Percentiles rank a stretch among this genome's conserved stretches.
phyloP scores from a whole-genome alignment of 176 grass and related monocot genomes.

The Miscanthus lutarioriparius region DNA sequence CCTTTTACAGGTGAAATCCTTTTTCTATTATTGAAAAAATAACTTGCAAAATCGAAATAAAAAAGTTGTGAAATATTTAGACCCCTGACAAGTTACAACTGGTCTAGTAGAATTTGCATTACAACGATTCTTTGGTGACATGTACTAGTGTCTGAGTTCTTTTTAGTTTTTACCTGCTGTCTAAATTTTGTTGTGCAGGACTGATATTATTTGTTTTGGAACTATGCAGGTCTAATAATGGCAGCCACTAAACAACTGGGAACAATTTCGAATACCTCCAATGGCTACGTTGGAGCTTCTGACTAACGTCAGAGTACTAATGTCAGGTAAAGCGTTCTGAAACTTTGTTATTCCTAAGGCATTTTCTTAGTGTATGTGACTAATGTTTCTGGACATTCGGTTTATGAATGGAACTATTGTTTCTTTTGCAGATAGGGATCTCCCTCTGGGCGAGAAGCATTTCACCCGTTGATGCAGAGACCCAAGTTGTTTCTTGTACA shows the following conservation, averaged over 20 bases:
- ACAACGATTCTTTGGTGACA: not conserved
- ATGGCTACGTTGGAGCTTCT: conserved; percentile 39
- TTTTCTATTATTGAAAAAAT: conserved; percentile 14
- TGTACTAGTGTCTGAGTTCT: not conserved
- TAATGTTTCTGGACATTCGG: not conserved
- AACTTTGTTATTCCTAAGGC: not conserved
- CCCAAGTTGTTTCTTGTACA: not conserved
- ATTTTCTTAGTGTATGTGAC: not conserved
- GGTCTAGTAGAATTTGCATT: not conserved
- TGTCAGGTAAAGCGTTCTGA: not conserved
- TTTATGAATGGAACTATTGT: not conserved
- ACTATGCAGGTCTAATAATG: conserved; percentile 76
- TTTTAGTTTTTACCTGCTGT: not conserved
- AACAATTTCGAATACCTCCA: conserved; percentile 27
- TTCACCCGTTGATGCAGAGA: not conserved
- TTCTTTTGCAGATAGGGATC: conserved; percentile 18
- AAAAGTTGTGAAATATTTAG: not conserved
- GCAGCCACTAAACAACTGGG: conserved; percentile 69
- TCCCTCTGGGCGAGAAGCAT: not conserved
- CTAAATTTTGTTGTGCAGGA: conserved; percentile 36
- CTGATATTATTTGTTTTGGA: conserved; percentile 50
- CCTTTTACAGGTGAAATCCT: conserved; percentile 66
- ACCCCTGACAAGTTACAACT: not conserved
- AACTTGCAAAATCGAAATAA: not conserved
- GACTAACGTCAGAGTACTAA: conserved; percentile 29